Evolutionary conservation across 106 monocot genomes (phyloP).

Genomic region (Dioscorea dumetorum): DNA sequence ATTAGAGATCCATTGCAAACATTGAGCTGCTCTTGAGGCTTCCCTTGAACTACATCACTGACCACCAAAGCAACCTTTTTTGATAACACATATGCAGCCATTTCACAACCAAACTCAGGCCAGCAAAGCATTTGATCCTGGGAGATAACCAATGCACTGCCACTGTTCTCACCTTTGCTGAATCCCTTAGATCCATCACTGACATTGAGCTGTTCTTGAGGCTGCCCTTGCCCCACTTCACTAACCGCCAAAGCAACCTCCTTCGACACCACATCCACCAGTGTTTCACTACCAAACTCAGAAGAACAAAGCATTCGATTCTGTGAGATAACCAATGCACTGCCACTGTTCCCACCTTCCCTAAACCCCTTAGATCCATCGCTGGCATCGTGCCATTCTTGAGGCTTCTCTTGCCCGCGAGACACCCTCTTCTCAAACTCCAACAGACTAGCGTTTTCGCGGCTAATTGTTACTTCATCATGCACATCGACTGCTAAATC

Average conservation of each 20-base stretch:
- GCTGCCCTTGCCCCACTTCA: neutral
- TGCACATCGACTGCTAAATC: conserved; percentile 2
- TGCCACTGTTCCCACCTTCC: neutral
- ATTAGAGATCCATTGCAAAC: neutral
- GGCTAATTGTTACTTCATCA: neutral
- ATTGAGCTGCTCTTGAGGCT: neutral
- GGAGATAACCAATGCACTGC: neutral
- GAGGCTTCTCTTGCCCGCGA: neutral
- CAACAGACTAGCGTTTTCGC: neutral
- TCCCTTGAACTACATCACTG: neutral
- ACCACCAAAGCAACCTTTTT: neutral
- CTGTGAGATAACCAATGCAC: neutral
- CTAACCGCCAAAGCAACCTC: neutral
- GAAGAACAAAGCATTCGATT: neutral
- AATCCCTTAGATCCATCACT: neutral
- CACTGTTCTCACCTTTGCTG: neutral
- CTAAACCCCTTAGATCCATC: neutral
- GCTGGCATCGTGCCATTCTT: neutral
- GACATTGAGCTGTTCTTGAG: neutral
- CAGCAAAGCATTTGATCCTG: neutral
- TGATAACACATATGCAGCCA: neutral
- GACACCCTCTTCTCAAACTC: neutral
- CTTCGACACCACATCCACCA: neutral
- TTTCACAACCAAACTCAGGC: neutral
- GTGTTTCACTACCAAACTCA: neutral